Evolutionary conservation across 2,329 filamentous ascomycete species (phyloP), one percentile per base, ranked within the genome.

Genomic region (Aspergillus carbonarius): DNA sequence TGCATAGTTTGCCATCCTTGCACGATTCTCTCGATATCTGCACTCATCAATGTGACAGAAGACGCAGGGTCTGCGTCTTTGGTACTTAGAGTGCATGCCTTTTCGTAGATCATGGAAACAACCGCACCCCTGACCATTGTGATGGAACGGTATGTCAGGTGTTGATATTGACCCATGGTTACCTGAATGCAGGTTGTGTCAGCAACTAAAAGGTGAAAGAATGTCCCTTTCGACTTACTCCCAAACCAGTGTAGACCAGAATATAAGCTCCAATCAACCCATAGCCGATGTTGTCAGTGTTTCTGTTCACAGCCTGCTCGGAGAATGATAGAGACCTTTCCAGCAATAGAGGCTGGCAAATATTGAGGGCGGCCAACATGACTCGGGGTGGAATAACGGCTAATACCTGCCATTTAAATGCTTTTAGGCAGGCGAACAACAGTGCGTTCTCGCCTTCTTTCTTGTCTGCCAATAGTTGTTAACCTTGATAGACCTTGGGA

Each of bases 41-140:
- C 74, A 54, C 76, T 79, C 78, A 81, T 80, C 13, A 80, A 61
- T 4, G 77, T 80, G 13, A 80, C 62, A 1, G 78, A 74, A 20
- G 73, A 69, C 23, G 71, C 70, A 1, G 73, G 70, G 34, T 76
- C 74, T 10, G 70, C 69, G 54, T 74, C 71, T 53, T 67, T 70
- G 6, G 71, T 60, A 44, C 67, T 69, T 1, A 76, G 54, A 9
- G 68, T 66, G 12, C 66, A 72, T 7, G 75, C 71, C 58, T 76
- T 77, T n/a, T 77, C 75, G 63, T 81, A 85, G 1, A 86, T 78
- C 62, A 84, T 70, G 0, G 80, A 78, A n/a, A 81, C 70, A 7
- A 81, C 63, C 0, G 70, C 74, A 9, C 76, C 77, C 35, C 79
- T 70, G 8, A 79, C 68, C 71, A 79, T 77, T 9, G 77, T 78